Conservation (phyloP, 257 asterid genomes). For the Scutellaria minor region DNA sequence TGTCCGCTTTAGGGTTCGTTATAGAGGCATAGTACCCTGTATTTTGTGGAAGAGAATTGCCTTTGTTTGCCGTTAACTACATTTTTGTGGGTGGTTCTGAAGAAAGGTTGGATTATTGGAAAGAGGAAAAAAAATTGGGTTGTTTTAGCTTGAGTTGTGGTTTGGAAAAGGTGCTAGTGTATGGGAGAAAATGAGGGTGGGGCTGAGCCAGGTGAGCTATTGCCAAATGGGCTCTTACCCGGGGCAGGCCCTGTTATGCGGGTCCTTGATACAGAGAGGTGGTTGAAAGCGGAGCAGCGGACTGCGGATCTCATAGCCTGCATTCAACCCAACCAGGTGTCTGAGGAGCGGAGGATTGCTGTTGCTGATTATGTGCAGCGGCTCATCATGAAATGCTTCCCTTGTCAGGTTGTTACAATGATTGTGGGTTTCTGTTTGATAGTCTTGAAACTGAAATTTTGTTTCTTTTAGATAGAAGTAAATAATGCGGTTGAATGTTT, state of each 20-base stretch:
- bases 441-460: slow-evolving; percentile 1
- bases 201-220: slow-evolving; percentile 64
- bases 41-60: slow-evolving; percentile 27
- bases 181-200: slow-evolving; percentile 85
- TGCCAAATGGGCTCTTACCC: slow-evolving; percentile 74
- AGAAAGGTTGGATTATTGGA: slow-evolving; percentile 24
- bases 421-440: slow-evolving; percentile 19
- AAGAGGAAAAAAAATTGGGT: background rate
- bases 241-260: slow-evolving; percentile 60
- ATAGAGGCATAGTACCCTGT: slow-evolving; percentile 22
- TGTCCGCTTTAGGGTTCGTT: slow-evolving; percentile 39
- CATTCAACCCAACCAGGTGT: slow-evolving; percentile 80
- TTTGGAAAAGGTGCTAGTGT: slow-evolving; percentile 44
- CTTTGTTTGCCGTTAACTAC: slow-evolving; percentile 22
- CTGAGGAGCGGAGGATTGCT: slow-evolving; percentile 77
- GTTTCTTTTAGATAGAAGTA: slow-evolving; percentile 7
- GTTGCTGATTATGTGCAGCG: slow-evolving; percentile 86
- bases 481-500: slow-evolving; percentile 19
- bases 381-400: slow-evolving; percentile 74
- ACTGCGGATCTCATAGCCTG: slow-evolving; percentile 83
- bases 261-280: slow-evolving; percentile 62
- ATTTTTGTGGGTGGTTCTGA: slow-evolving; percentile 31
- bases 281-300: slow-evolving; percentile 83
- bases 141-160: slow-evolving; percentile 30
- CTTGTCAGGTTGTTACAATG: slow-evolving; percentile 75